Percentiles rank a stretch among this genome's conserved stretches.
These are phyloP conservation scores for Gossypium anomalum DNA, from an alignment of 345 rosid species.

Conservation along the genomic window DNA sequence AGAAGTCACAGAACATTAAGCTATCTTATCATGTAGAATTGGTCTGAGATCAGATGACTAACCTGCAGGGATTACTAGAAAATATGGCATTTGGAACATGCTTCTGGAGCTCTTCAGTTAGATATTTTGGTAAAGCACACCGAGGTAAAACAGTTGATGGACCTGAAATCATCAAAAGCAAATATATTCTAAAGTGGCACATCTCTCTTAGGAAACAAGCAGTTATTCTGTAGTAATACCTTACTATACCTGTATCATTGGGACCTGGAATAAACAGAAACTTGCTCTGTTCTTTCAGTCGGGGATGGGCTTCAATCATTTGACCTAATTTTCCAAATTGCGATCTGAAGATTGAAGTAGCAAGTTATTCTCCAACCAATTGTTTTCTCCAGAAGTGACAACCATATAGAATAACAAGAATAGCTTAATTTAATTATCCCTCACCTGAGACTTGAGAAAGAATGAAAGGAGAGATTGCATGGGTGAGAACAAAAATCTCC, in stretches of 20 bases:
- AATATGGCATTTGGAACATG: conserved; percentile 75
- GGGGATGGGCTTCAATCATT: conserved; percentile 68
- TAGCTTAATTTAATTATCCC: conserved; percentile 10
- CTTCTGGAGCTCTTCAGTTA: conserved; percentile 68
- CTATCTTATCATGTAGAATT: conserved; percentile 1
- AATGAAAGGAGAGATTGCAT: conserved; percentile 72
- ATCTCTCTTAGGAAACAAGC: conserved; percentile 1
- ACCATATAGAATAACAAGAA: neutral
- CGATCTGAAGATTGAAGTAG: conserved; percentile 31
- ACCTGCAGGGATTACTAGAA: conserved; percentile 97
- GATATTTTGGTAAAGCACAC: conserved; percentile 67
- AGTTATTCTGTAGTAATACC: neutral
- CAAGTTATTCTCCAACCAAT: neutral
- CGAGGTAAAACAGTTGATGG: conserved; percentile 83
- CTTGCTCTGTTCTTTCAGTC: conserved; percentile 70
- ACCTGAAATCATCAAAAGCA: conserved; percentile 45
- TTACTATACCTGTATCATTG: conserved; percentile 71
- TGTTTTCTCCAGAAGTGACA: neutral
- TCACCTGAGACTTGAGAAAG: conserved; percentile 77
- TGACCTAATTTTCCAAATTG: conserved; percentile 81
- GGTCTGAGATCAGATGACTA: conserved; percentile 8
- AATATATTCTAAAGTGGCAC: conserved; percentile 1
- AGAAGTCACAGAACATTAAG: neutral
- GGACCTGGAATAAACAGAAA: conserved; percentile 93
- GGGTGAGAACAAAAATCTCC: conserved; percentile 84